phyloP scores from a whole-genome alignment of 208 protist species.

The Crithidia brevicula region DNA sequence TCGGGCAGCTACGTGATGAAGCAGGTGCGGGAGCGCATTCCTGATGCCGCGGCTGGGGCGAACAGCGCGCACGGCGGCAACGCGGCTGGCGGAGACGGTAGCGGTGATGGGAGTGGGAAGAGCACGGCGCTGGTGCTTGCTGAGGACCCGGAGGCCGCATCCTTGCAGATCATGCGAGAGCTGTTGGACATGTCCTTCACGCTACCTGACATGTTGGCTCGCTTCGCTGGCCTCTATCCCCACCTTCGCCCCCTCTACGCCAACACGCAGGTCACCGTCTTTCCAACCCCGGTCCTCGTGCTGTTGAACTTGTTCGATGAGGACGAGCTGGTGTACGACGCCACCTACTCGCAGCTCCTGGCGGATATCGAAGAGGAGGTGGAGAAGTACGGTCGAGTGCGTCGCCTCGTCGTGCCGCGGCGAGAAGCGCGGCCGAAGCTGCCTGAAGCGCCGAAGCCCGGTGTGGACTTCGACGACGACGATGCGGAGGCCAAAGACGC shows the following conservation, averaged over 20 bases:
- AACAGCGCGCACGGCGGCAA: neutral
- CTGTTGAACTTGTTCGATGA: conserved; percentile 91
- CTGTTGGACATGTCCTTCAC: conserved; percentile 61
- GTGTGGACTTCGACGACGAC: conserved; percentile 30
- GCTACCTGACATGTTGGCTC: conserved; percentile 61
- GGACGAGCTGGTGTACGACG: conserved; percentile 79
- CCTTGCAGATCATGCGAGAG: conserved; percentile 76
- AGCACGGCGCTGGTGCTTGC: conserved; percentile 40
- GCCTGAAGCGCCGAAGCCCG: conserved; percentile 54
- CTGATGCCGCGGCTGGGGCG: conserved; percentile 4
- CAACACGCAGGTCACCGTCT: conserved; percentile 70
- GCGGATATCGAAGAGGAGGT: conserved; percentile 84
- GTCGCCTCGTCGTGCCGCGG: conserved; percentile 78
- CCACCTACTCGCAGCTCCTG: conserved; percentile 67
- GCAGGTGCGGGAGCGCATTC: conserved; percentile 32
- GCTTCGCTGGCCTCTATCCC: conserved; percentile 63
- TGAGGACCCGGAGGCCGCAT: conserved; percentile 40
- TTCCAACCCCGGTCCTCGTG: conserved; percentile 78
- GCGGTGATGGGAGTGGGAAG: conserved; percentile 1
- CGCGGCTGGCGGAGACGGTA: neutral
- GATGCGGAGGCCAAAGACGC: conserved; percentile 35
- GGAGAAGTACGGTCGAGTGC: conserved; percentile 83
- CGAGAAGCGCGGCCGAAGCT: conserved; percentile 62
- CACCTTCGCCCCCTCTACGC: conserved; percentile 78
- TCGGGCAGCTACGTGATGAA: conserved; percentile 63